Evolutionary conservation across 352 stramenopile genomes (phyloP), one percentile per base, ranked within the genome.

Genomic region (Phytopythium montanum): DNA sequence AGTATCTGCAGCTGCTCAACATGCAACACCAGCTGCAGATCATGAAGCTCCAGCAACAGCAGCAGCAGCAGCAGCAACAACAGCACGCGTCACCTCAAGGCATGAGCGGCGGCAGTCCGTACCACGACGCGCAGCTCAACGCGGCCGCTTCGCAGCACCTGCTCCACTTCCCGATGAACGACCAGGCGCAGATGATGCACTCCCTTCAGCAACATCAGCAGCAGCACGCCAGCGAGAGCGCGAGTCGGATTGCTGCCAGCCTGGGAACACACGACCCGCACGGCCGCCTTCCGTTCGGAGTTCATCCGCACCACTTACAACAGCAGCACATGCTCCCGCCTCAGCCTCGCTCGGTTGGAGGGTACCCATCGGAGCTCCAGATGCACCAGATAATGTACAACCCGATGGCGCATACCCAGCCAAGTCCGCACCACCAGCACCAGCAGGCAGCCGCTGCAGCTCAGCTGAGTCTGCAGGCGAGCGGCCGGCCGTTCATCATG

Each of bases 11-110:
- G 62, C 70, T 95, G 31, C 66, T 93, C 16, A 92, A 90, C 55
- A 87, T 93, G 73, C 86, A 95, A 54, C 86, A 95, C 50, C 86
- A 95, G 64, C 62, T 95, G 25, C 86, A 95, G 56, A 84, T 95
- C 63, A 86, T 92, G 67, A 84, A 95, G 56, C 62, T 94, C 59
- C 84, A 93, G 56, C 83, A 95, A 49, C 85, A 93, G 36, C 38
- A 44, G 14, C 38, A 44, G 38, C 38, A 44, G 16, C 38, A 46
- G 39, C 39, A 46, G 21, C 39, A 46, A 25, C 39, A 38, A 16
- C 33, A 38, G 33, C 64, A 81, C n/a, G 68, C 78, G 18, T 68
- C 73, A 29, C 66, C 73, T 19, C 68, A 76, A 39, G 72, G 50
- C 3, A 69, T 86, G 64, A 85, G 41, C 28, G 69, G 60, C 36